Evolutionary conservation across 2,329 filamentous ascomycete species (phyloP), one percentile per base, ranked within the genome.

Genomic region (Lachnellula subtilissima): DNA sequence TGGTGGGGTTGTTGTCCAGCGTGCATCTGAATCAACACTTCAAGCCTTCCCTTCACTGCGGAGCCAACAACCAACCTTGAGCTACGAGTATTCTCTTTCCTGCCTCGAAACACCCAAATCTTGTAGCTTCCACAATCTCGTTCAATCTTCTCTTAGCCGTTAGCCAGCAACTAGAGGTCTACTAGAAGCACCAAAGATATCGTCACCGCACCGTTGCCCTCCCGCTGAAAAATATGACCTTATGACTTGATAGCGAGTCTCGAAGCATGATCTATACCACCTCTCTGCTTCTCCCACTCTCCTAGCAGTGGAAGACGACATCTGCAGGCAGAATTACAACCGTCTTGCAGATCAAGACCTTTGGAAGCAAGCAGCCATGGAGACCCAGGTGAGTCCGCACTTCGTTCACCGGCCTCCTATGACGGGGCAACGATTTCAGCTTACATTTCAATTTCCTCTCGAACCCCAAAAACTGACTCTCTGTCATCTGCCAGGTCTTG

Each of bases 401-500:
- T 32, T 32, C 28, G 9, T 32, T 32, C 28, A 32, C 17, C 45
- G 6, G 22, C 22, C n/a, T 37, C 23, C 22, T 51, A 57, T 52
- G 59, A 52, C 52, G 50, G 49, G 50, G 56, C 47, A 56, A 58
- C 53, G 35, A 19, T 12, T 28, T 19, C 43, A 40, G 6, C 19
- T 17, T 14, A 8, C 23, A 17, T 17, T 9, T 15, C 22, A 19
- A 9, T 22, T 35, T n/a, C n/a, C 5, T 14, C 17, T 11, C 7
- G 19, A 25, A 22, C 45, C n/a, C n/a, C 12, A 25, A 5, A 19
- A 22, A 14, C 57, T 65, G 50, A 67, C 37, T 28, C 11, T 50
- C 15, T 53, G 15, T 49, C 43, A n/a, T 56, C n/a, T 56, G 32
- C 39, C 83, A 97, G 90, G 86, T 97, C 73, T 89, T 94, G 76